Percentiles rank a stretch among this genome's conserved stretches.
These are phyloP conservation scores for Kazachstania kunashirensis DNA, from an alignment of 805 yeast species.

Conservation along the genomic window DNA sequence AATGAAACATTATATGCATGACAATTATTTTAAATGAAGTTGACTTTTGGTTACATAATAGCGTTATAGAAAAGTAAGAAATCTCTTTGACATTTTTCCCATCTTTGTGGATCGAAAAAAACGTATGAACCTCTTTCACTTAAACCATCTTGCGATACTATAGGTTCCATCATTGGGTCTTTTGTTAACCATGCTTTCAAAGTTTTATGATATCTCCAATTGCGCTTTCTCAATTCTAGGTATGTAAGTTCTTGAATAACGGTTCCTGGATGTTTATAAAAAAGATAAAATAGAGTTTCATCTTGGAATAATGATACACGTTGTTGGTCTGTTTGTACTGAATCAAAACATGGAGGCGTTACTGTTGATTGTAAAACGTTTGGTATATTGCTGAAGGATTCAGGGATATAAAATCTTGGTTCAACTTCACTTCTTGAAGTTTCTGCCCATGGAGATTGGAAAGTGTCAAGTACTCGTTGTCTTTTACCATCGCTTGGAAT, in stretches of 20 bases:
- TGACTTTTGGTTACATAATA: conserved; percentile 36
- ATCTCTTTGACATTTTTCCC: conserved; percentile 86
- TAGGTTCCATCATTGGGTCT: conserved; percentile 82
- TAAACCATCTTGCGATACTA: conserved; percentile 57
- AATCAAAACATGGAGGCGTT: conserved; percentile 27
- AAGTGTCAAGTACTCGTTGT: conserved; percentile 34
- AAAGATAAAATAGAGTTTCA: conserved; percentile 86
- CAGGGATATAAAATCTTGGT: conserved; percentile 66
- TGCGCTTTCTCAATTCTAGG: conserved; percentile 77
- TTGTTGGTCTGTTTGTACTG: conserved; percentile 31
- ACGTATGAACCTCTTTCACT: conserved; percentile 90
- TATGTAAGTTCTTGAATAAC: conserved; percentile 90
- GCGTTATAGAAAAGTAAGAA: conserved; percentile 52
- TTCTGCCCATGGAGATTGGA: conserved; percentile 94
- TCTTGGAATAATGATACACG: conserved; percentile 63
- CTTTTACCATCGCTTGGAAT: conserved; percentile 20
- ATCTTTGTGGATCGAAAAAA: conserved; percentile 88
- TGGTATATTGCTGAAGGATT: conserved; percentile 35
- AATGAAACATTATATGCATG: background rate
- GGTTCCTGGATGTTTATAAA: conserved; percentile 89
- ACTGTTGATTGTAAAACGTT: conserved; percentile 23
- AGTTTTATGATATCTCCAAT: conserved; percentile 96
- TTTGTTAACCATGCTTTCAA: conserved; percentile 95
- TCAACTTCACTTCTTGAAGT: conserved; percentile 84
- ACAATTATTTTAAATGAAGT: too few species aligned